These are phyloP conservation scores for Leccinum glutinopallens DNA, from an alignment of 1,284 basidiomycete genomes.

Conservation along the genomic window DNA sequence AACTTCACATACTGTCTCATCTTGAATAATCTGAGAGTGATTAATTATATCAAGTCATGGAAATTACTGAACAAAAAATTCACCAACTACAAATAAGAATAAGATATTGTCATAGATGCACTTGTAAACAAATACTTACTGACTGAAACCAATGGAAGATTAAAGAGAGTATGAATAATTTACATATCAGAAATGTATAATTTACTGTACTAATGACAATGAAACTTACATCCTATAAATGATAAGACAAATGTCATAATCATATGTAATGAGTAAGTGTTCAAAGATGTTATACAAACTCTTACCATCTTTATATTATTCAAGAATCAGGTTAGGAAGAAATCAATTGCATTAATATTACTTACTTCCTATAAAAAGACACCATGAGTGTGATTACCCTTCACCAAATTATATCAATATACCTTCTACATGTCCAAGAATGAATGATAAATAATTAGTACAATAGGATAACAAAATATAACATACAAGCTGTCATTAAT, in stretches of 20 bases:
- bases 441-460: neutral
- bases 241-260: neutral
- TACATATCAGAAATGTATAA: neutral
- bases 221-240: neutral
- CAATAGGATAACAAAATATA: neutral
- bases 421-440: neutral
- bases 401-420: neutral
- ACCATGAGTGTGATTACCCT: neutral
- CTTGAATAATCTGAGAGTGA: neutral
- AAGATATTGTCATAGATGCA: neutral
- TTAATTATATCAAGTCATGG: neutral
- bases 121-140: neutral
- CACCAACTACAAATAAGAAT: neutral
- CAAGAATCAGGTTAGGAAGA: neutral
- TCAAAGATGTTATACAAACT: neutral
- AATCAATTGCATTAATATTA: neutral
- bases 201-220: neutral
- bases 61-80: neutral
- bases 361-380: neutral
- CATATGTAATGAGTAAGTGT: neutral
- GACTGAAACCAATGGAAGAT: neutral
- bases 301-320: neutral
- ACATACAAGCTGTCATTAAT: neutral
- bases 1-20: neutral
- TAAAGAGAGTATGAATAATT: neutral